Conservation (phyloP, 352 stramenopile species). For the Pythium diclinum region DNA sequence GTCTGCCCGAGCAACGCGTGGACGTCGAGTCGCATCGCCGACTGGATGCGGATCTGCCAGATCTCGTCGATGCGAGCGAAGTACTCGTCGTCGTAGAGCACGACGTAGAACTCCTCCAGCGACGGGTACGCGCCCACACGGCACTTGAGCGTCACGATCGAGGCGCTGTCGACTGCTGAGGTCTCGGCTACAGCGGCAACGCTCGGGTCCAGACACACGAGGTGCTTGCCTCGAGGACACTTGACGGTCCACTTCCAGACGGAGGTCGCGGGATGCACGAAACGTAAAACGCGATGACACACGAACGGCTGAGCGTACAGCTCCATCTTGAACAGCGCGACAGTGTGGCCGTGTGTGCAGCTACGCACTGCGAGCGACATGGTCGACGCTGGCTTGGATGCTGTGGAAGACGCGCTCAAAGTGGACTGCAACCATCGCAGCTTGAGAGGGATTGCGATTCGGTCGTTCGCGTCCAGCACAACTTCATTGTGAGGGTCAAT, state of each 20-base stretch:
- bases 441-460: constrained; percentile 82
- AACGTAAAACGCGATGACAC: constrained; percentile 81
- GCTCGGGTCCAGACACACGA: constrained; percentile 70
- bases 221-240: constrained; percentile 44
- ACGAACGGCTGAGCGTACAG: constrained; percentile 72
- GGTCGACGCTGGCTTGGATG: constrained; percentile 7
- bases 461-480: constrained; percentile 83
- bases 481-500: constrained; percentile 88
- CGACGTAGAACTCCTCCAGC: constrained; percentile 89
- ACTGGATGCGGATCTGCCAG: constrained; percentile 80
- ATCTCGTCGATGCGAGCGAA: constrained; percentile 75
- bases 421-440: constrained; percentile 72
- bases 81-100: constrained; percentile 88
- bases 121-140: constrained; percentile 79
- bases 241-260: constrained; percentile 63
- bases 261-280: constrained; percentile 47
- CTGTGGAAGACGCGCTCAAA: constrained; percentile 7
- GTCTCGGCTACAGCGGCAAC: constrained; percentile 39
- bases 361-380: constrained; percentile 54
- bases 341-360: constrained; percentile 86
- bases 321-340: constrained; percentile 87
- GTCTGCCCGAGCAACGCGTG: constrained; percentile 85
- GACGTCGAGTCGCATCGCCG: constrained; percentile 80
- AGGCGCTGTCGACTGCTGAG: constrained; percentile 18
- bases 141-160: constrained; percentile 77